Evolutionary conservation across 2,329 filamentous ascomycete species (phyloP).

Genomic region (Stachybotrys chlorohalonatus): DNA sequence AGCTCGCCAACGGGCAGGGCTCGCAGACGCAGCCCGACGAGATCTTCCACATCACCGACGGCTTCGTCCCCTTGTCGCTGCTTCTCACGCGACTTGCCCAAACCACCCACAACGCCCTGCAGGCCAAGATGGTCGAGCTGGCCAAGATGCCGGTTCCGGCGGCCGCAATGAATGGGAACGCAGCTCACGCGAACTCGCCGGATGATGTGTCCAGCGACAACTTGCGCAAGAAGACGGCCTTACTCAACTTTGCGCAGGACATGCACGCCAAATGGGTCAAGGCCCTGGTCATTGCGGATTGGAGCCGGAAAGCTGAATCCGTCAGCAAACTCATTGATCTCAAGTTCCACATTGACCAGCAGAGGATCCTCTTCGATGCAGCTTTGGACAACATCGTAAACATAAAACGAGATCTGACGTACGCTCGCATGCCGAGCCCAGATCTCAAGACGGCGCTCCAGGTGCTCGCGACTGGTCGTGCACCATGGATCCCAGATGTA

Average conservation of each 20-base stretch:
- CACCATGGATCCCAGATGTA: conserved; percentile 72
- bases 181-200: conserved; percentile 18
- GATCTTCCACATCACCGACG: conserved; percentile 62
- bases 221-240: conserved; percentile 61
- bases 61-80: conserved; percentile 66
- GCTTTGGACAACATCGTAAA: conserved; percentile 57
- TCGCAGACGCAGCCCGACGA: conserved; percentile 49
- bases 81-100: conserved; percentile 75
- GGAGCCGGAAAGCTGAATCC: conserved; percentile 70
- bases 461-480: conserved; percentile 69
- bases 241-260: conserved; percentile 71
- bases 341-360: conserved; percentile 60
- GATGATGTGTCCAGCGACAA: conserved; percentile 58
- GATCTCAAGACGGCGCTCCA: conserved; percentile 86
- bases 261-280: conserved; percentile 88
- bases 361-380: conserved; percentile 50
- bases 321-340: conserved; percentile 87
- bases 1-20: conserved; percentile 10
- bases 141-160: conserved; percentile 55
- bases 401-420: conserved; percentile 63
- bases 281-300: conserved; percentile 79
- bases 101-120: conserved; percentile 70
- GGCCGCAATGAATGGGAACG: conserved; percentile 40
- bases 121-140: conserved; percentile 60
- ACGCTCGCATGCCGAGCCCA: conserved; percentile 74